phyloP scores from a whole-genome alignment of 2,329 filamentous ascomycete species.

The Ceratocystis variospora region DNA sequence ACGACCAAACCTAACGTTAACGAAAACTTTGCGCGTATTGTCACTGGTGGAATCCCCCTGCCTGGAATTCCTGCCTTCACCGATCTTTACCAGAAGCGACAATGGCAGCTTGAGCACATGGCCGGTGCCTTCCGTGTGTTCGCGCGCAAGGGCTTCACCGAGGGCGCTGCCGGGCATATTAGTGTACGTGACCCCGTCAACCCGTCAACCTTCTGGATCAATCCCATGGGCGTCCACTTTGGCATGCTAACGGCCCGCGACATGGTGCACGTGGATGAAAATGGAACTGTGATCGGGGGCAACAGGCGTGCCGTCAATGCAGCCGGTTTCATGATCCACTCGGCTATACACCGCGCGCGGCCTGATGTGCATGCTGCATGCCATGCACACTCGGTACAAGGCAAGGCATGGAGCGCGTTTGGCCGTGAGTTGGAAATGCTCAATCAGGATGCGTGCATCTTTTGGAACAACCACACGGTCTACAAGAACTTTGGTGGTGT shows the following conservation, averaged over 20 bases:
- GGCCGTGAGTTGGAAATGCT: constrained; percentile 46
- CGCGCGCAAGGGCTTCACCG: constrained; percentile 35
- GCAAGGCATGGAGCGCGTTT: constrained; percentile 49
- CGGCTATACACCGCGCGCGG: constrained; percentile 44
- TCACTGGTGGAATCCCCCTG: constrained; percentile 13
- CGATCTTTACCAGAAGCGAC: constrained; percentile 23
- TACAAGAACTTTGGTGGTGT: constrained; percentile 49
- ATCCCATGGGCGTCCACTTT: constrained; percentile 49
- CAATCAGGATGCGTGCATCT: constrained; percentile 44
- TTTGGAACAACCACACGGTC: constrained; percentile 44
- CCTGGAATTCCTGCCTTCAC: constrained; percentile 13
- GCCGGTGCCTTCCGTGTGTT: constrained; percentile 36
- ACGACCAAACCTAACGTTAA: neutral
- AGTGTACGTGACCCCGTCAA: constrained; percentile 48
- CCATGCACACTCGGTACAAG: constrained; percentile 44
- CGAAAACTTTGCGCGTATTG: constrained; percentile 16
- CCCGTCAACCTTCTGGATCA: constrained; percentile 50
- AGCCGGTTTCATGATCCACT: constrained; percentile 50
- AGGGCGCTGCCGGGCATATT: constrained; percentile 53
- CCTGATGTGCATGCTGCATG: constrained; percentile 47
- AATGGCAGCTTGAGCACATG: constrained; percentile 31
- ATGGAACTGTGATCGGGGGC: constrained; percentile 45
- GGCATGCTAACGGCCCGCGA: constrained; percentile 46
- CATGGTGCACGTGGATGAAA: constrained; percentile 47
- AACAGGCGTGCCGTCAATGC: constrained; percentile 43